Conservation (phyloP, 257 asterid species). For the Agastache rugosa region DNA sequence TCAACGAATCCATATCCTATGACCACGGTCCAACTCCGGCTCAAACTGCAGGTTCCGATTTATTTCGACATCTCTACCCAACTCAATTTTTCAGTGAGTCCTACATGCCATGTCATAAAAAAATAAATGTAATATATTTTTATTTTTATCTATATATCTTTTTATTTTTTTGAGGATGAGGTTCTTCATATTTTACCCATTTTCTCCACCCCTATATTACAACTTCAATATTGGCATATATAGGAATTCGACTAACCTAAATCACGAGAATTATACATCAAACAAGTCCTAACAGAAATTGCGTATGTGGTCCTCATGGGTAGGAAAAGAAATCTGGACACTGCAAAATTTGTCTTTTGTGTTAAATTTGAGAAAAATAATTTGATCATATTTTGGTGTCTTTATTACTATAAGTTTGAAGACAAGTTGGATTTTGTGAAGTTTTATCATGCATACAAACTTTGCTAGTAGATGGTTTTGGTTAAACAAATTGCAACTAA, state of each 20-base stretch:
- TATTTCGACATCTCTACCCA: too few species aligned
- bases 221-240: too few species aligned
- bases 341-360: conserved; percentile 27
- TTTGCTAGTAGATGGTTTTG: conserved; percentile 59
- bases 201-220: too few species aligned
- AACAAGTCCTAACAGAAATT: conserved; percentile 43
- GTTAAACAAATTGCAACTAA: conserved; percentile 71
- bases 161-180: too few species aligned
- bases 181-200: too few species aligned
- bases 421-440: conserved; percentile 44
- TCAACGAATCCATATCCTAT: too few species aligned
- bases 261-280: conserved; percentile 53
- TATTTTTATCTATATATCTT: too few species aligned
- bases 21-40: too few species aligned
- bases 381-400: conserved; percentile 11
- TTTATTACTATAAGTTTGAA: conserved; percentile 24
- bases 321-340: conserved; percentile 45
- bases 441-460: conserved; percentile 34
- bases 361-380: conserved; percentile 10
- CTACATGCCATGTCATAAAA: too few species aligned
- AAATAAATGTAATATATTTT: too few species aligned
- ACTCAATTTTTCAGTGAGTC: too few species aligned
- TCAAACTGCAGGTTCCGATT: too few species aligned
- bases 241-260: conserved; percentile 23
- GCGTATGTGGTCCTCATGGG: conserved; percentile 48